Conservation (phyloP, 108 stramenopile genomes). For the Conticribra weissflogii region DNA sequence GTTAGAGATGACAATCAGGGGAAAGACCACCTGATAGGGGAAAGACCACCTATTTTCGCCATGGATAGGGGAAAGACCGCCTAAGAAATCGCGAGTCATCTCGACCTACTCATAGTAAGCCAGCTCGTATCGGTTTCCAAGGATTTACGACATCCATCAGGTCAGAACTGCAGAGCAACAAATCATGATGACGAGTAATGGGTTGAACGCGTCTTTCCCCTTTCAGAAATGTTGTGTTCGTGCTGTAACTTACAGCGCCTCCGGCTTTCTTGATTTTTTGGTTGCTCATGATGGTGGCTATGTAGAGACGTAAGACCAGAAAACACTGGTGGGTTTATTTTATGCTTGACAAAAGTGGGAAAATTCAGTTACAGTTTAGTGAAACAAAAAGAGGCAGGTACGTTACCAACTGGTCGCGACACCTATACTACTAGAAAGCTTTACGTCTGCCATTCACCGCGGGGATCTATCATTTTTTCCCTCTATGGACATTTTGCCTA, state of each 20-base stretch:
- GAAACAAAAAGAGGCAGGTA: neutral
- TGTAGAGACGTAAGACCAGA: neutral
- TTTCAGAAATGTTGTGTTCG: neutral
- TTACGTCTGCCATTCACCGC: neutral
- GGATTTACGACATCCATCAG: no score
- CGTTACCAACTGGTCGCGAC: neutral
- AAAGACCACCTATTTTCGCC: slow-evolving; percentile 35
- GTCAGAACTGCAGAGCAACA: neutral
- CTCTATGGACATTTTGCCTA: neutral
- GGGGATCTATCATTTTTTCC: neutral
- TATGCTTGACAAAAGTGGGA: neutral
- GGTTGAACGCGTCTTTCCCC: no score
- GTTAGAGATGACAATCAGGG: slow-evolving; percentile 47
- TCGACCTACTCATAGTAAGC: neutral
- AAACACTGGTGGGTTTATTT: neutral
- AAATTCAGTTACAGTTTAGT: neutral
- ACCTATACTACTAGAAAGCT: no score
- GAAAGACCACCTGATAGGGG: slow-evolving; percentile 50
- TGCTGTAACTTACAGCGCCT: slow-evolving; percentile 44
- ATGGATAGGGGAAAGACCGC: slow-evolving; percentile 48
- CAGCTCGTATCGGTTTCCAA: neutral
- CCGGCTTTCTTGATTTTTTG: slow-evolving; percentile 54
- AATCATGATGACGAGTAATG: neutral
- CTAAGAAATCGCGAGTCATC: slow-evolving; percentile 46
- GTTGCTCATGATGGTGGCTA: slow-evolving; percentile 39